Conservation (phyloP, 106 monocot species). For the Agapanthus africanus region DNA sequence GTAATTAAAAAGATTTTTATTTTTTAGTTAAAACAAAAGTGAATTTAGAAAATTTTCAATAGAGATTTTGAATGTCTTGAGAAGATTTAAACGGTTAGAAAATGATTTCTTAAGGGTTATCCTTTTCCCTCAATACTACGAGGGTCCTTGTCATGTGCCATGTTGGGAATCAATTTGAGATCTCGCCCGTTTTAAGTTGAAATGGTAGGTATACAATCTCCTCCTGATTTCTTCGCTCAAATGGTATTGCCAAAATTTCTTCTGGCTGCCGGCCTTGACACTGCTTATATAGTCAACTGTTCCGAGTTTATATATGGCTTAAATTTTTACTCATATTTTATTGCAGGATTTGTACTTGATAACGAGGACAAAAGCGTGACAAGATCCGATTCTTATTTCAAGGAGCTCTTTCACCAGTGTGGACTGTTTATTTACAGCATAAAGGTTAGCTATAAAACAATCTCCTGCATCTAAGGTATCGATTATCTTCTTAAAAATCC, state of each 20-base stretch:
- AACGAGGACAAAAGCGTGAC: constrained; percentile 90
- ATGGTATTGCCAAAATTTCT: neutral
- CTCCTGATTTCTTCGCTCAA: neutral
- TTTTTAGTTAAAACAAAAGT: too few relatives aligned
- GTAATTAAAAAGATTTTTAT: too few relatives aligned
- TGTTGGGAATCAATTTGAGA: too few relatives aligned
- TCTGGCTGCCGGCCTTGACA: neutral
- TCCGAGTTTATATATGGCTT: neutral
- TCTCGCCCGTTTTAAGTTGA: too few relatives aligned
- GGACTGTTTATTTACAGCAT: constrained; percentile 59
- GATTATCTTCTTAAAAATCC: neutral
- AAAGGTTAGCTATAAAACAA: constrained; percentile 43
- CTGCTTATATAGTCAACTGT: neutral
- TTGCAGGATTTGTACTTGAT: constrained; percentile 88
- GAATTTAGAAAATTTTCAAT: too few relatives aligned
- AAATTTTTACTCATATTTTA: neutral
- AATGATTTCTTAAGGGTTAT: too few relatives aligned
- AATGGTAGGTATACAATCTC: too few relatives aligned
- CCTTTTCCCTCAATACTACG: too few relatives aligned
- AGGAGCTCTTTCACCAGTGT: constrained; percentile 71
- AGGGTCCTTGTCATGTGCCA: too few relatives aligned
- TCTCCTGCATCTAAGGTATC: too few relatives aligned
- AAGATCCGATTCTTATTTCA: constrained; percentile 82
- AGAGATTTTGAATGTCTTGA: too few relatives aligned
- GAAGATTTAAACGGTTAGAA: too few relatives aligned